phyloP scores from a whole-genome alignment of 495 filamentous ascomycete species.

The Chaetomium tenue region DNA sequence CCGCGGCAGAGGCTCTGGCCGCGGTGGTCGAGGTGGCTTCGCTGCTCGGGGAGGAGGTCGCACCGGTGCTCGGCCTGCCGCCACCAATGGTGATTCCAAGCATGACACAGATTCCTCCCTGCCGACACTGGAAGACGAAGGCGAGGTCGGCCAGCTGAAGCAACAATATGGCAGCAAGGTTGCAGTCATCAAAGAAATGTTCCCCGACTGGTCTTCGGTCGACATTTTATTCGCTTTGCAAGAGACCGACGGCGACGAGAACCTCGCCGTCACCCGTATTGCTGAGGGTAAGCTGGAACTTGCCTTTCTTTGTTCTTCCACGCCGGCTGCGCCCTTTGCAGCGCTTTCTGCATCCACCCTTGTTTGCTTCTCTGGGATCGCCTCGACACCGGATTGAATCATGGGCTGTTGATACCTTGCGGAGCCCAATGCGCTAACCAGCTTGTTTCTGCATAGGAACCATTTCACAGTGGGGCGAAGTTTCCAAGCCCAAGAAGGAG shows the following conservation, averaged over 20 bases:
- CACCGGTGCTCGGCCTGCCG: conserved; percentile 47
- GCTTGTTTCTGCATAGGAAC: conserved; percentile 57
- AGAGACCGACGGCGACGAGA: conserved; percentile 87
- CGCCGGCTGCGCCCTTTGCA: not conserved
- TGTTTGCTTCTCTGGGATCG: not conserved
- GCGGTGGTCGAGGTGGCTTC: conserved; percentile 73
- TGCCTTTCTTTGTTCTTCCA: not conserved
- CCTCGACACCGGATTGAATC: not conserved
- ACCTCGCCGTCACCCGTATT: conserved; percentile 81
- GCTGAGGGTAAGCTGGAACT: conserved; percentile 67
- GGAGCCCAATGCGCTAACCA: conserved; percentile 10
- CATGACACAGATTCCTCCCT: conserved; percentile 54
- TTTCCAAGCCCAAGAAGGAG: conserved; percentile 88
- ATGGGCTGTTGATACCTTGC: not conserved
- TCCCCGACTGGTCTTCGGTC: conserved; percentile 87
- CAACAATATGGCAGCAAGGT: conserved; percentile 76
- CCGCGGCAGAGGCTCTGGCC: conserved; percentile 45
- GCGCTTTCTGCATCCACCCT: not conserved
- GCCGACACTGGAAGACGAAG: conserved; percentile 70
- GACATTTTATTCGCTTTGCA: conserved; percentile 87
- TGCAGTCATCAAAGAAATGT: conserved; percentile 78
- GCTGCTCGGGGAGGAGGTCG: conserved; percentile 70
- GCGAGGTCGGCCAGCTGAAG: conserved; percentile 88
- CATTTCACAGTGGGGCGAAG: conserved; percentile 91
- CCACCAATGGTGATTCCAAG: conserved; percentile 51